These are phyloP conservation scores for Saccharomycopsis sp. DNA, from an alignment of 805 yeast genomes.

Conservation along the genomic window DNA sequence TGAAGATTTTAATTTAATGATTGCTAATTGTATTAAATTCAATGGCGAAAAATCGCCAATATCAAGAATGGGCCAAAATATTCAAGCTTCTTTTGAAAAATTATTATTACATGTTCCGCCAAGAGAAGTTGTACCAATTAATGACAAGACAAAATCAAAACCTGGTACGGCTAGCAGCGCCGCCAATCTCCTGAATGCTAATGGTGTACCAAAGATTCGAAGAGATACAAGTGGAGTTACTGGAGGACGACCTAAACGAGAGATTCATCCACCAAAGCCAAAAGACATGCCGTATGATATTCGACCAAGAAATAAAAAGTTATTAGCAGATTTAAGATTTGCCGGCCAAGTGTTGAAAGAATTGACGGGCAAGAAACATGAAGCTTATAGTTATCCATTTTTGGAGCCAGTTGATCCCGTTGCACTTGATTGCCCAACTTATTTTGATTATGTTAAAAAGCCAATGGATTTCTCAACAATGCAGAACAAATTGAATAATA, in stretches of 20 bases:
- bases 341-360: conserved; percentile 80
- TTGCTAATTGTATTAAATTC: conserved; percentile 71
- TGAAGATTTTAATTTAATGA: conserved; percentile 80
- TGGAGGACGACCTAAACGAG: conserved; percentile 88
- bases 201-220: conserved; percentile 58
- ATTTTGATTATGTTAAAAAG: conserved; percentile 74
- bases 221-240: conserved; percentile 60
- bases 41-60: conserved; percentile 82
- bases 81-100: conserved; percentile 88
- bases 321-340: conserved; percentile 81
- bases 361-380: conserved; percentile 74
- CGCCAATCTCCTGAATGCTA: conserved; percentile 26
- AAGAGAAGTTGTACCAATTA: conserved; percentile 28
- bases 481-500: conserved; percentile 70
- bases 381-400: conserved; percentile 81
- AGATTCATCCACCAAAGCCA: conserved; percentile 93
- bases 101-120: conserved; percentile 91
- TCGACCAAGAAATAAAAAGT: conserved; percentile 80
- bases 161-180: conserved; percentile 24
- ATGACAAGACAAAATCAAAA: conserved; percentile 12
- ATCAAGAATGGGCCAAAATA: conserved; percentile 84
- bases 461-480: conserved; percentile 96
- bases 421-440: conserved; percentile 86
- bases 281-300: conserved; percentile 88
- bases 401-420: conserved; percentile 93